Evolutionary conservation across 805 yeast species (phyloP).

Genomic region (Kuraishia borneana): DNA sequence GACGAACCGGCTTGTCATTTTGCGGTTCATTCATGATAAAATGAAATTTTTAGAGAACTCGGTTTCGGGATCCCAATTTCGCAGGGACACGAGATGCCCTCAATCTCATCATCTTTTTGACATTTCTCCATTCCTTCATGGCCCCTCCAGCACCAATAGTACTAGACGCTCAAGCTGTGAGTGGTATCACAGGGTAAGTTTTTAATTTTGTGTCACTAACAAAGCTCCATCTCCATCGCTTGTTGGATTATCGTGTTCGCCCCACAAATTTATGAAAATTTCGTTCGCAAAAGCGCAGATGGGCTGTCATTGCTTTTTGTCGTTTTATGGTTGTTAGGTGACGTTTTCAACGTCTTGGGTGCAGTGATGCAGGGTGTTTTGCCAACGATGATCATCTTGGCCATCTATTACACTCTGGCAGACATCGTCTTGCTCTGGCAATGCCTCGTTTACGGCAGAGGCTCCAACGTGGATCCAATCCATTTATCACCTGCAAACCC

Average conservation of each 20-base stretch:
- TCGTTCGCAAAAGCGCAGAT: slow-evolving; percentile 74
- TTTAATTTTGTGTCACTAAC: neutral
- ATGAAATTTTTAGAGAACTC: slow-evolving; percentile 3
- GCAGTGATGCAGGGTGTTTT: slow-evolving; percentile 82
- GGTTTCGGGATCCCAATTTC: too few relatives aligned
- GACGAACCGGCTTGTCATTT: neutral
- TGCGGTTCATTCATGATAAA: too few relatives aligned
- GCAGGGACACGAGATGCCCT: too few relatives aligned
- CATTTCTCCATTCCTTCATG: too few relatives aligned
- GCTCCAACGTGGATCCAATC: slow-evolving; percentile 51
- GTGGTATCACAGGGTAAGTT: slow-evolving; percentile 56
- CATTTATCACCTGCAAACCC: slow-evolving; percentile 89
- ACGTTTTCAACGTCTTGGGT: slow-evolving; percentile 86
- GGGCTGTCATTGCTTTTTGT: slow-evolving; percentile 84
- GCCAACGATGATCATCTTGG: slow-evolving; percentile 90
- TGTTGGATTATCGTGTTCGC: slow-evolving; percentile 98
- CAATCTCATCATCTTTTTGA: too few relatives aligned
- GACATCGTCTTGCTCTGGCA: slow-evolving; percentile 79
- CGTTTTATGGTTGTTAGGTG: slow-evolving; percentile 87
- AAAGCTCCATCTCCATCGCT: slow-evolving; percentile 77
- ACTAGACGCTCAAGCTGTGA: slow-evolving; percentile 57
- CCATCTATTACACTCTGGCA: slow-evolving; percentile 86
- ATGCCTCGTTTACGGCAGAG: slow-evolving; percentile 68
- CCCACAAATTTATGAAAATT: slow-evolving; percentile 92
- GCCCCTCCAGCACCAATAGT: slow-evolving; percentile 59